A percentile compares a stretch with the other conserved stretches of the same genome.
These are phyloP conservation scores for Tubosaeta sp. DNA, from an alignment of 768 basidiomycete species.

Conservation along the genomic window DNA sequence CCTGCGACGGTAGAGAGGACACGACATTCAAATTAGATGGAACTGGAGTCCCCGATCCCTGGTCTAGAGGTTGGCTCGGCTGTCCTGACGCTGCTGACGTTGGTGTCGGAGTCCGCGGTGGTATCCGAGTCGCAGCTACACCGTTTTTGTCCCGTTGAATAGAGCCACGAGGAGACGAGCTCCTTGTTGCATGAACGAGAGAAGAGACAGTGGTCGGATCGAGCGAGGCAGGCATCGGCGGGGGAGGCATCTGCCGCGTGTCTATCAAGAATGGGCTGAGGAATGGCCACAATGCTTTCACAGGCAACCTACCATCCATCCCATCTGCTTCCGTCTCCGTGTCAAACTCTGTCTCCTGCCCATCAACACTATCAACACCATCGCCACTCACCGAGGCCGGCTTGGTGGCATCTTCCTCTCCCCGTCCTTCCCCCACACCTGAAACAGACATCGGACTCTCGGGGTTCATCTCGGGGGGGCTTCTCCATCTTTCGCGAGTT, in stretches of 20 bases:
- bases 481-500: constrained; percentile 21
- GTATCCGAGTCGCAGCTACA: constrained; percentile 10
- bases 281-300: not conserved
- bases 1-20: not conserved
- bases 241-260: constrained; percentile 45
- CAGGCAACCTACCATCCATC: constrained; percentile 17
- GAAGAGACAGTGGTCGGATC: constrained; percentile 38
- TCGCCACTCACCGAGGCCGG: not conserved
- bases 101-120: constrained; percentile 5
- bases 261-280: constrained; percentile 24
- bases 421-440: constrained; percentile 2
- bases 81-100: constrained; percentile 1
- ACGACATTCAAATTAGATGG: not conserved
- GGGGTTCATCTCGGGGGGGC: constrained; percentile 11
- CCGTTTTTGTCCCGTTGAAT: constrained; percentile 14
- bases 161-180: constrained; percentile 18
- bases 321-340: constrained; percentile 28
- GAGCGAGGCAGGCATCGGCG: constrained; percentile 43
- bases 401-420: not conserved
- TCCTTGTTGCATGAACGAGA: constrained; percentile 13
- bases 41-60: not conserved
- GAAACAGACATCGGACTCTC: constrained; percentile 20
- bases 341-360: constrained; percentile 30
- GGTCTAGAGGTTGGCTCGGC: constrained; percentile 6
- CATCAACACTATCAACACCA: constrained; percentile 17